These are phyloP conservation scores for Aureobasidium sp. DNA, from an alignment of 2,329 filamentous ascomycete genomes.

Conservation along the genomic window DNA sequence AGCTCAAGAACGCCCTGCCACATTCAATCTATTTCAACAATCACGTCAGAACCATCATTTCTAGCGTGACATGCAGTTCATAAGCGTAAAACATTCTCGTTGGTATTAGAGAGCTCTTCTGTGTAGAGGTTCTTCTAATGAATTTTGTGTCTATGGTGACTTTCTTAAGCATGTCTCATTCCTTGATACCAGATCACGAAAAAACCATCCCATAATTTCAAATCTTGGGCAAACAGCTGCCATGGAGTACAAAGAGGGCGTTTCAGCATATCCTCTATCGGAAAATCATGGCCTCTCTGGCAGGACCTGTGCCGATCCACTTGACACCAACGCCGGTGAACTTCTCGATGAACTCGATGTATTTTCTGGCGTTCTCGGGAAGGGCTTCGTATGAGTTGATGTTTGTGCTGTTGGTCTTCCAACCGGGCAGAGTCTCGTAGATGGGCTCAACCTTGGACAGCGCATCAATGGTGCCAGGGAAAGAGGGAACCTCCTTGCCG, in stretches of 20 bases:
- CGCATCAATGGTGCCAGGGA: conserved; percentile 56
- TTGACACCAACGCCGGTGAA: conserved; percentile 57
- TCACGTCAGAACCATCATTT: not conserved
- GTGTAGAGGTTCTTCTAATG: not conserved
- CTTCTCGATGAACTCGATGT: conserved; percentile 61
- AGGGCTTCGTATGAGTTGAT: conserved; percentile 56
- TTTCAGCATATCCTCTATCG: conserved; percentile 6
- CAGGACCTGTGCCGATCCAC: conserved; percentile 62
- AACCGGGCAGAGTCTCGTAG: conserved; percentile 63
- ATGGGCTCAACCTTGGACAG: conserved; percentile 56
- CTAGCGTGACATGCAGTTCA: not conserved
- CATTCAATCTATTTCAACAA: not conserved
- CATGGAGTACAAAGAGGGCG: not conserved
- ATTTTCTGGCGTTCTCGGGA: conserved; percentile 57
- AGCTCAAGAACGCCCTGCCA: not conserved
- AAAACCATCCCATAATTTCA: not conserved
- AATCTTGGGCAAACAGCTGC: not conserved
- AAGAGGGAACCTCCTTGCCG: conserved; percentile 51
- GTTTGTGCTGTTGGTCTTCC: conserved; percentile 58
- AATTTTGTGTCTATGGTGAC: conserved; percentile 7
- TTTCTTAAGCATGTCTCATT: conserved; percentile 7
- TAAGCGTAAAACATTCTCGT: not conserved
- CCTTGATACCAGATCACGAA: conserved; percentile 9
- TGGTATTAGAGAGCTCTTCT: not conserved
- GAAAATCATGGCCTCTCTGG: conserved; percentile 57